Evolutionary conservation across 1,284 basidiomycete species (phyloP).

Genomic region (Trametes polyzona): DNA sequence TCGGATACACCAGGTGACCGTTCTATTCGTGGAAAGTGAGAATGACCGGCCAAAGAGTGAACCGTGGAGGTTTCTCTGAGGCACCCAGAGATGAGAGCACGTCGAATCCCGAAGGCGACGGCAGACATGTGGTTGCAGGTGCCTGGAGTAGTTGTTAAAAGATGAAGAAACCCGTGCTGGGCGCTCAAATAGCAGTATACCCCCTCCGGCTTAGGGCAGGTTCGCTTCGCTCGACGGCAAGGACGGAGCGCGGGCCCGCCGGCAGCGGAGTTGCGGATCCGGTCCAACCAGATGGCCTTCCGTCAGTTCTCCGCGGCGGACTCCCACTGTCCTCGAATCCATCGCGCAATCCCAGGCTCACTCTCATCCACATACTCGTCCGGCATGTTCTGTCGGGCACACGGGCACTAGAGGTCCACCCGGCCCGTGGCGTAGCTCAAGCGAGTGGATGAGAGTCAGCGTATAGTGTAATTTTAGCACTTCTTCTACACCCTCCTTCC

Average conservation of each 20-base stretch:
- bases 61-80: conserved; percentile 53
- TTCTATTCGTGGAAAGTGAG: conserved; percentile 44
- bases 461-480: too few relatives aligned
- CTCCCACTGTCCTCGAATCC: too few relatives aligned
- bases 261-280: too few relatives aligned
- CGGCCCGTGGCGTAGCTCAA: too few relatives aligned
- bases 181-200: conserved; percentile 19
- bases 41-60: conserved; percentile 67
- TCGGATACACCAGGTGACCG: conserved; percentile 70
- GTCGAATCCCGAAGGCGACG: conserved; percentile 36
- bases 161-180: conserved; percentile 40
- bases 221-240: not conserved
- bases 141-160: conserved; percentile 68
- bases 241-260: not conserved
- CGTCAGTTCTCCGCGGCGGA: too few relatives aligned
- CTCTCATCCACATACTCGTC: too few relatives aligned
- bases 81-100: conserved; percentile 57
- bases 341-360: too few relatives aligned
- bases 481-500: too few relatives aligned
- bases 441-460: too few relatives aligned
- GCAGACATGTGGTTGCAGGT: conserved; percentile 60
- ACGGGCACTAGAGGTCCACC: too few relatives aligned
- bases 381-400: too few relatives aligned
- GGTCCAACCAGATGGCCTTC: too few relatives aligned
- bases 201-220: conserved; percentile 49